Conservation (phyloP, 2,329 filamentous ascomycete genomes). For the Trichoderma koningiopsis region DNA sequence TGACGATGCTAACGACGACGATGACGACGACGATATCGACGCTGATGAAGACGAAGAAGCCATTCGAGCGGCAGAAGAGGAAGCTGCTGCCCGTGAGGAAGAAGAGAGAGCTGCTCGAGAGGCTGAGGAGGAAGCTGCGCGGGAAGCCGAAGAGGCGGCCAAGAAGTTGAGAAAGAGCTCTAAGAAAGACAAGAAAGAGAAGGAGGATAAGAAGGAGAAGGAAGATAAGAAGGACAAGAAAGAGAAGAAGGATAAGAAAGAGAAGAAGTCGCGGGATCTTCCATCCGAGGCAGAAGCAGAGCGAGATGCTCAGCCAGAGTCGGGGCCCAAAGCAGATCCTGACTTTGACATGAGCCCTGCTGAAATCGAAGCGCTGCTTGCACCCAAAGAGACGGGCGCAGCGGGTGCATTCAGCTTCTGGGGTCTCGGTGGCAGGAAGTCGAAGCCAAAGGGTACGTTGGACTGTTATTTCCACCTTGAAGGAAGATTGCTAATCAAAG, state of each 20-base stretch:
- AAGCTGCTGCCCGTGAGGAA: constrained; percentile 27
- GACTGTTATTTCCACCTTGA: constrained; percentile 34
- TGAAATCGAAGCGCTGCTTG: constrained; percentile 48
- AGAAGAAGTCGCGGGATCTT: constrained; percentile 31
- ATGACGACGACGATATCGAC: constrained; percentile 20
- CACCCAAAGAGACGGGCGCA: constrained; percentile 37
- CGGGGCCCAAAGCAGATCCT: constrained; percentile 25
- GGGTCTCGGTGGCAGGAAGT: constrained; percentile 52
- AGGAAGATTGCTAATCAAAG: constrained; percentile 55
- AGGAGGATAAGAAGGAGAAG: constrained; percentile 39
- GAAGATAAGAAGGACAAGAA: constrained; percentile 45
- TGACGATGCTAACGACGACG: constrained; percentile 38
- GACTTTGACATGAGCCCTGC: constrained; percentile 44
- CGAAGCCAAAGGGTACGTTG: constrained; percentile 45
- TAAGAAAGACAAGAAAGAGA: constrained; percentile 38
- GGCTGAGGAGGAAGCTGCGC: constrained; percentile 32
- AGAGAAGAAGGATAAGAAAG: constrained; percentile 36
- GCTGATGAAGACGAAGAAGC: constrained; percentile 29
- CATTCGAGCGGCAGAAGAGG: constrained; percentile 28
- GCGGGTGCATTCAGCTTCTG: constrained; percentile 59
- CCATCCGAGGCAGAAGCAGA: constrained; percentile 27
- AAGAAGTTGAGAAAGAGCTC: constrained; percentile 49
- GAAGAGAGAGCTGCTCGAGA: constrained; percentile 30
- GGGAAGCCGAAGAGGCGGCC: constrained; percentile 31
- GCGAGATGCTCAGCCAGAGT: constrained; percentile 24